phyloP scores from a whole-genome alignment of 1,139 yeast genomes.

The Scheffersomyces segobiensis region DNA sequence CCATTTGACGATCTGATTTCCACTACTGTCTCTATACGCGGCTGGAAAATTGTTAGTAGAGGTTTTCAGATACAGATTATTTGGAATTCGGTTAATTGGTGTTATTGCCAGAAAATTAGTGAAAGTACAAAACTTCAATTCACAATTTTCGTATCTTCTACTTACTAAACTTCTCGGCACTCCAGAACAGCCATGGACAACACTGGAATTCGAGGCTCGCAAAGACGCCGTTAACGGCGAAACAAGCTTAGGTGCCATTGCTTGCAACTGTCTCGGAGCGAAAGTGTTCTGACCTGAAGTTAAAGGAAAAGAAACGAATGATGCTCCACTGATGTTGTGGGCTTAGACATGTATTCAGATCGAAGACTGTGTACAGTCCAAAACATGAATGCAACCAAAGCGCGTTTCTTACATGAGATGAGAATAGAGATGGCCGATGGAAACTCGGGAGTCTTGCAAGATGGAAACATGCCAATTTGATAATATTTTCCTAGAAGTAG shows the following conservation, averaged over 20 bases:
- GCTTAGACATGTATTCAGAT: background rate
- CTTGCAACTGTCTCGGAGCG: background rate
- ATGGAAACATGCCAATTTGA: background rate
- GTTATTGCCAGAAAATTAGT: background rate
- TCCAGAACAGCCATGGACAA: constrained; percentile 65
- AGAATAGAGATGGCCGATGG: background rate
- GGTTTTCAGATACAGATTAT: background rate
- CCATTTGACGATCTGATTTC: constrained; percentile 42
- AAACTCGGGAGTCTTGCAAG: background rate
- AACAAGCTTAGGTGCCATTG: constrained; percentile 17
- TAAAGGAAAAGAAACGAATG: background rate
- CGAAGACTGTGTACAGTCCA: background rate
- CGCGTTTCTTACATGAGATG: background rate
- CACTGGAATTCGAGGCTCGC: constrained; percentile 47
- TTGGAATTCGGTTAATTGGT: constrained; percentile 1
- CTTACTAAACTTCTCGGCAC: constrained; percentile 54
- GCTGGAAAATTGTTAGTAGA: constrained; percentile 15
- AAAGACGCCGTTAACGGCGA: constrained; percentile 36
- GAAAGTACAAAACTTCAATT: background rate
- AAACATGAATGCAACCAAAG: background rate
- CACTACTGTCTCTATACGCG: constrained; percentile 45
- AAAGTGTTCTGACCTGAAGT: background rate
- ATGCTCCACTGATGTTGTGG: background rate
- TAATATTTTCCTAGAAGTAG: background rate
- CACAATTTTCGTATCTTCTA: constrained; percentile 21